Evolutionary conservation across 1,284 basidiomycete species (phyloP).

Genomic region (Somion occarium): DNA sequence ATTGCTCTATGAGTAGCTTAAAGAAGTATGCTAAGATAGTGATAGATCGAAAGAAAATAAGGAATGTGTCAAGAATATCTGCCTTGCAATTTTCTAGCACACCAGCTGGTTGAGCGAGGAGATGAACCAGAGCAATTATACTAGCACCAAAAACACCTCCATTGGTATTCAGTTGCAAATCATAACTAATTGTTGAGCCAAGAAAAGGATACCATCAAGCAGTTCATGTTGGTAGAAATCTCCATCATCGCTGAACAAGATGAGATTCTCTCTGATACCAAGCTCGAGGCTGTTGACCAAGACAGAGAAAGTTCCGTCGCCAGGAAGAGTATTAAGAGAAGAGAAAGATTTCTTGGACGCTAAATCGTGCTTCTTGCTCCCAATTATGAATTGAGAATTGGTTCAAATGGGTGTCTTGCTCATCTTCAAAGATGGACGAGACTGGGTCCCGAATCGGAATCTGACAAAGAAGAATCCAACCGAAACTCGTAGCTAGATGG

Average conservation of each 20-base stretch:
- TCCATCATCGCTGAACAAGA: neutral
- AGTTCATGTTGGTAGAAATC: neutral
- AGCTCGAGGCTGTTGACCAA: neutral
- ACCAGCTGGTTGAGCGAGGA: neutral
- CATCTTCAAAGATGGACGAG: too few species aligned
- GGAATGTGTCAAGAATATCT: neutral
- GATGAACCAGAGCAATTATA: neutral
- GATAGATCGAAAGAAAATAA: conserved; percentile 2
- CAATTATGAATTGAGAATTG: too few species aligned
- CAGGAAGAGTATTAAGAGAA: neutral
- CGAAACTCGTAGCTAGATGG: neutral
- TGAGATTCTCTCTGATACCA: neutral
- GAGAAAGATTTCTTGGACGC: too few species aligned
- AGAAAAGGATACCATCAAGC: neutral
- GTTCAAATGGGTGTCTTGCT: too few species aligned
- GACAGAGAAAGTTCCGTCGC: too few species aligned
- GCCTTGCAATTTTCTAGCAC: neutral
- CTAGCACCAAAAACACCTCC: neutral
- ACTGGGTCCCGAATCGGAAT: neutral
- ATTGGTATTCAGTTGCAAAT: neutral
- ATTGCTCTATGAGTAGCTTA: neutral
- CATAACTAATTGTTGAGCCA: neutral
- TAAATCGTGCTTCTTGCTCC: too few species aligned
- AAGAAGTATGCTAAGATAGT: neutral
- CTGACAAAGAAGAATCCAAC: neutral